These are phyloP conservation scores for Aspergillus ochraceus DNA, from an alignment of 2,329 filamentous ascomycete genomes.

Conservation along the genomic window DNA sequence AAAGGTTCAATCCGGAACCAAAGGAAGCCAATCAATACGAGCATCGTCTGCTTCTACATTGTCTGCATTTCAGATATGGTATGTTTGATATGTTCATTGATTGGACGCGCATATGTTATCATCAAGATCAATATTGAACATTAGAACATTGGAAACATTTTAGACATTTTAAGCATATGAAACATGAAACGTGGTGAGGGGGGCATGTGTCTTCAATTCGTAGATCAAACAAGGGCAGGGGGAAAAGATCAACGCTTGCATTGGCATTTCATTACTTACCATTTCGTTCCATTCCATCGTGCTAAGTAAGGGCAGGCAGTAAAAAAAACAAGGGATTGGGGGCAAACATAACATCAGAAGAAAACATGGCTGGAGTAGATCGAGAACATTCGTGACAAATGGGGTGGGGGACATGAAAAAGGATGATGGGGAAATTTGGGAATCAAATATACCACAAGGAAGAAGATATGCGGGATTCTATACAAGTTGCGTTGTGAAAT, in stretches of 20 bases:
- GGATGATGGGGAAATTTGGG: background rate
- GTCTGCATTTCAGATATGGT: background rate
- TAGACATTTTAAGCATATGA: background rate
- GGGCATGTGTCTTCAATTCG: background rate
- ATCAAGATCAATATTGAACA: background rate
- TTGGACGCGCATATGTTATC: background rate
- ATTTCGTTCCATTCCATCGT: background rate
- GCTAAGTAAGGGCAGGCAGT: background rate
- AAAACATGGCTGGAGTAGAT: background rate
- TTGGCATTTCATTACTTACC: slow-evolving; percentile 8
- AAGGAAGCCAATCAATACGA: too few relatives aligned
- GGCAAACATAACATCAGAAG: background rate
- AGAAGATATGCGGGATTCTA: background rate
- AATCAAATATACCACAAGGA: background rate
- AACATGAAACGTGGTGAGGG: background rate
- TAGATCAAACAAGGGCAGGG: background rate
- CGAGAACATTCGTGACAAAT: background rate
- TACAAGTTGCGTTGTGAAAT: background rate
- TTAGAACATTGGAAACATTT: background rate
- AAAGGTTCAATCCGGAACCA: too few relatives aligned
- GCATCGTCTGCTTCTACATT: background rate
- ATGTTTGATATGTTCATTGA: background rate
- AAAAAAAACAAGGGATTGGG: background rate
- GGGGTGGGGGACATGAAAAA: background rate
- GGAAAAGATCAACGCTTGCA: slow-evolving; percentile 2